Percentiles rank a stretch among this genome's conserved stretches.
Evolutionary conservation across 2,329 filamentous ascomycete species (phyloP).

Genomic region (Penicillium sp.): DNA sequence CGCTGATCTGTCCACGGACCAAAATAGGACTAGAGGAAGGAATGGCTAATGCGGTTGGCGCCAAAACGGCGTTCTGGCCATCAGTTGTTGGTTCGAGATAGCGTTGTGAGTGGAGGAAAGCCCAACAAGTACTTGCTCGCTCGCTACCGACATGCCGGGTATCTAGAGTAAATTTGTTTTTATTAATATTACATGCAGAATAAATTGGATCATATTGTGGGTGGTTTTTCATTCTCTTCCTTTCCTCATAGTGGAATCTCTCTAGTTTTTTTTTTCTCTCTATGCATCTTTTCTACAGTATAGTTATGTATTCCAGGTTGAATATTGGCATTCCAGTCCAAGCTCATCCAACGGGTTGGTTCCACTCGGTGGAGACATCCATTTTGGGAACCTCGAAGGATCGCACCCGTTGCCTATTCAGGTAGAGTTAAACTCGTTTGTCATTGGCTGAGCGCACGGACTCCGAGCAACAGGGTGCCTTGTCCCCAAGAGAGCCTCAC

Average conservation of each 20-base stretch:
- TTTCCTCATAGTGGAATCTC: background rate
- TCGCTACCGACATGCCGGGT: background rate
- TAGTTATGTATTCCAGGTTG: slow-evolving; percentile 11
- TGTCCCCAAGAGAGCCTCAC: background rate
- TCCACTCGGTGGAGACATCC: slow-evolving; percentile 11
- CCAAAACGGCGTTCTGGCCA: slow-evolving; percentile 2
- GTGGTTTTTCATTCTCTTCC: background rate
- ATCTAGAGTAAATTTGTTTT: slow-evolving; percentile 1
- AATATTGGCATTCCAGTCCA: slow-evolving; percentile 11
- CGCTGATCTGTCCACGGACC: background rate
- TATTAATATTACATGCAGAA: background rate
- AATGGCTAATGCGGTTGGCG: slow-evolving; percentile 1
- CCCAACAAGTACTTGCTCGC: background rate
- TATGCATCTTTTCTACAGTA: background rate
- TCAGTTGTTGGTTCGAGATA: background rate
- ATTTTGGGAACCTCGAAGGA: slow-evolving; percentile 16
- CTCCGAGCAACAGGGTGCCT: background rate
- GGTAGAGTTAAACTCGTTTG: background rate
- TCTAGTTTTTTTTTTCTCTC: background rate
- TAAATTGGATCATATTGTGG: background rate
- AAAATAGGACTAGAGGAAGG: background rate
- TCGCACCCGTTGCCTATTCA: slow-evolving; percentile 8
- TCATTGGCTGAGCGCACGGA: slow-evolving; percentile 12
- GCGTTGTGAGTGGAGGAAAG: background rate
- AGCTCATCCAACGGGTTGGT: slow-evolving; percentile 24